Conservation (phyloP, 2,329 filamentous ascomycete species). For the Xylariaceae sp. region DNA sequence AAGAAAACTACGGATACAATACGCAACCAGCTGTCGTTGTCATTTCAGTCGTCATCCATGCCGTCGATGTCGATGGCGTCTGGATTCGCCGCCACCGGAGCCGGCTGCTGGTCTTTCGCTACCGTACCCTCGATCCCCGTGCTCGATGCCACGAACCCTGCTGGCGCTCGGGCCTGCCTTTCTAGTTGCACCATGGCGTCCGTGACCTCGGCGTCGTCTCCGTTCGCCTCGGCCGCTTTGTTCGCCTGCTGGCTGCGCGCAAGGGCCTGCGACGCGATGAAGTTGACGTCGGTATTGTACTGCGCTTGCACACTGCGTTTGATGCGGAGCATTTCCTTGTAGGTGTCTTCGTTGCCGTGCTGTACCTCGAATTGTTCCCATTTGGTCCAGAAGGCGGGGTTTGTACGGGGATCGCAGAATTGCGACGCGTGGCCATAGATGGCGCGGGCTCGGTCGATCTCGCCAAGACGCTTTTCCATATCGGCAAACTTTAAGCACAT, state of each 20-base stretch:
- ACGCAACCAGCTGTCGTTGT: too few relatives aligned
- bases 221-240: slow-evolving; percentile 35
- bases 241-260: slow-evolving; percentile 67
- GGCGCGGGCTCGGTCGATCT: slow-evolving; percentile 90
- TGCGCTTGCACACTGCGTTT: slow-evolving; percentile 96
- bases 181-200: slow-evolving; percentile 91
- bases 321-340: slow-evolving; percentile 98
- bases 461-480: slow-evolving; percentile 86
- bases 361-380: slow-evolving; percentile 98
- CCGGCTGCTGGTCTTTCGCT: slow-evolving; percentile 23
- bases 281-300: slow-evolving; percentile 98
- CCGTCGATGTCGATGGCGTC: slow-evolving; percentile 81
- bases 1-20: too few relatives aligned
- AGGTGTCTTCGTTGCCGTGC: slow-evolving; percentile 98
- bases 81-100: slow-evolving; percentile 61
- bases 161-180: slow-evolving; percentile 79
- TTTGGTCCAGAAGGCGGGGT: slow-evolving; percentile 86
- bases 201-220: slow-evolving; percentile 46
- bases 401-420: slow-evolving; percentile 92
- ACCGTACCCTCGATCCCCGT: slow-evolving; percentile 65
- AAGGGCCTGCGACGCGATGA: slow-evolving; percentile 93
- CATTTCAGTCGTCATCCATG: slow-evolving; percentile 53
- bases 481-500: slow-evolving; percentile 99
- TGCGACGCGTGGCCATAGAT: slow-evolving; percentile 97
- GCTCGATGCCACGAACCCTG: slow-evolving; percentile 86